These are phyloP conservation scores for Boechera retrofracta DNA, from an alignment of 345 rosid species.

Conservation along the genomic window DNA sequence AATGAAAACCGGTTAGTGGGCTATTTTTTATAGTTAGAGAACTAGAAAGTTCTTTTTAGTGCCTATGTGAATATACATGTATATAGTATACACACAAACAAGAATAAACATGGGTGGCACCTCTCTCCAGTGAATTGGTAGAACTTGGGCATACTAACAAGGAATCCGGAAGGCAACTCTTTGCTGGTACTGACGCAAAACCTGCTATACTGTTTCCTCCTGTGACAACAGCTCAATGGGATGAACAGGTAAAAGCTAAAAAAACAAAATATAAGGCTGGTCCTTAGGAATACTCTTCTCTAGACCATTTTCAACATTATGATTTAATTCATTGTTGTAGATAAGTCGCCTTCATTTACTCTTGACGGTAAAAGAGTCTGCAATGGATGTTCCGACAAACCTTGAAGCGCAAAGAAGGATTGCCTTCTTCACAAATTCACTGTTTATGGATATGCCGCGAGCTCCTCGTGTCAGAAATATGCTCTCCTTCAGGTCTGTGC, in stretches of 20 bases:
- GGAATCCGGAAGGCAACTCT: conserved; percentile 93
- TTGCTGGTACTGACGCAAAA: conserved; percentile 86
- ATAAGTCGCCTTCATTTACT: conserved; percentile 92
- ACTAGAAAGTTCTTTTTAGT: conserved; percentile 7
- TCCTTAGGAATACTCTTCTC: not conserved
- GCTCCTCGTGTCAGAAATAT: conserved; percentile 92
- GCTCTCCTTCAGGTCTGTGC: conserved; percentile 85
- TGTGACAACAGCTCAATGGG: conserved; percentile 76
- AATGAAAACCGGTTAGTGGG: conserved; percentile 85
- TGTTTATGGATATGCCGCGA: conserved; percentile 98
- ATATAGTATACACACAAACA: conserved; percentile 17
- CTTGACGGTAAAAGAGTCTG: conserved; percentile 91
- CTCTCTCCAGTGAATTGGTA: conserved; percentile 67
- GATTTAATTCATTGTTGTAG: conserved; percentile 48
- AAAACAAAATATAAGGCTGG: conserved; percentile 4
- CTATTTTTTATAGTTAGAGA: conserved; percentile 22
- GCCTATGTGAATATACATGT: conserved; percentile 15
- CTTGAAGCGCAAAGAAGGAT: conserved; percentile 98
- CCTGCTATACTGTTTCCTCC: conserved; percentile 94
- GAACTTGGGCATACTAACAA: conserved; percentile 88
- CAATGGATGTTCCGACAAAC: conserved; percentile 83
- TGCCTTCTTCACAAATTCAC: conserved; percentile 87
- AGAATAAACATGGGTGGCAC: conserved; percentile 16
- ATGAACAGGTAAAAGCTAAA: conserved; percentile 71
- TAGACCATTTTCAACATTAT: conserved; percentile 16